phyloP scores from a whole-genome alignment of 345 rosid genomes.

The Acer negundo region DNA sequence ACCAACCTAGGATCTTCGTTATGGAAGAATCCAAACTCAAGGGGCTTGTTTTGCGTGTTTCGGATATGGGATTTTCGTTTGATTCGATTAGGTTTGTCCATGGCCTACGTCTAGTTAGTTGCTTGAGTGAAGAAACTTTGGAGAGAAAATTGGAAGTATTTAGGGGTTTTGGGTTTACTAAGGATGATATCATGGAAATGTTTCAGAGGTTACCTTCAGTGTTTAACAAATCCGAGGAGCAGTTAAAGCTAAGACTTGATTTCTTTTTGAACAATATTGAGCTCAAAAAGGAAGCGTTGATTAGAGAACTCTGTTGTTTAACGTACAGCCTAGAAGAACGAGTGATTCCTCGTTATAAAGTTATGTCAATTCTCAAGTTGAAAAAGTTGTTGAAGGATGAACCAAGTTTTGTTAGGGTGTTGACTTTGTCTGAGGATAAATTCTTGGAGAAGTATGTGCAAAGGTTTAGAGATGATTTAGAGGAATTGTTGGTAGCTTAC shows the following conservation, averaged over 20 bases:
- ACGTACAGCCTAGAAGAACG: conserved; percentile 35
- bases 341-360: conserved; percentile 38
- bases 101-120: conserved; percentile 30
- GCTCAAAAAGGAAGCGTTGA: conserved; percentile 29
- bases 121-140: conserved; percentile 29
- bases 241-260: conserved; percentile 32
- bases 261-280: conserved; percentile 31
- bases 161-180: conserved; percentile 33
- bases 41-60: conserved; percentile 22
- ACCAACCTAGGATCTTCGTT: conserved; percentile 37
- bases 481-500: conserved; percentile 38
- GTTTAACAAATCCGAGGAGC: conserved; percentile 29
- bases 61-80: conserved; percentile 36
- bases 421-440: conserved; percentile 16
- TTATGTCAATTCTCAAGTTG: conserved; percentile 35
- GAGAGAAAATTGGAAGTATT: conserved; percentile 33
- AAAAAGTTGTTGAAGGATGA: conserved; percentile 34
- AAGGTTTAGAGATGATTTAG: conserved; percentile 32
- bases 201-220: conserved; percentile 33
- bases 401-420: conserved; percentile 3
- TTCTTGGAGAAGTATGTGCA: conserved; percentile 35
- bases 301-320: conserved; percentile 23
- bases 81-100: conserved; percentile 47
- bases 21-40: conserved; percentile 20
- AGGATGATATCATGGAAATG: conserved; percentile 28